Evolutionary conservation across 1,139 yeast genomes (phyloP), one percentile per base, ranked within the genome.

Genomic region (Pichia sp.): DNA sequence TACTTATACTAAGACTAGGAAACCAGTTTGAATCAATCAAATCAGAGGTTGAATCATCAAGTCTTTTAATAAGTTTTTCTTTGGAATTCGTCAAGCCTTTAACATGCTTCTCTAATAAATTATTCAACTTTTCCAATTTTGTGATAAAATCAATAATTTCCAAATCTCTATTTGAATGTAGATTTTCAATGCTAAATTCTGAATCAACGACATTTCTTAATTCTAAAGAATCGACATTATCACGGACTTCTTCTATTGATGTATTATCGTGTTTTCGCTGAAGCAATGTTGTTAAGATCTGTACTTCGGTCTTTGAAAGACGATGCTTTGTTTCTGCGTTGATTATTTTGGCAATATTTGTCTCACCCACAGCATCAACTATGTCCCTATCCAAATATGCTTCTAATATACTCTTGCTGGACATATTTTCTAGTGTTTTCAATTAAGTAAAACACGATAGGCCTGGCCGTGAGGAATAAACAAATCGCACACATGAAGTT

Each of bases 351-450:
- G 29, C 16, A 7, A 47, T n/a, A 3, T 24, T 27, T 12, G 29
- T 27, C 30, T 50, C 51, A 1, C 49, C 49, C 2, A 47, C 37
- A 8, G 40, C 53, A 16, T 50, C 50, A 6, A 37, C 24, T 6
- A 50, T 13, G 4, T 50, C 53, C 18, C 43, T 37, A 32, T 50
- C 53, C 23, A 50, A 34, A 35, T 50, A 50, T 7, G 34, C 24
- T 23, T 45, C 50, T 7, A 50, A 5, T 16, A 50, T 47, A 7
- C 38, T 46, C 29, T 39, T 45, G 16, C 53, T 50, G 7, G 40
- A n/a, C 52, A 49, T 49, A 1, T 13, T 9, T 8, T 15, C 6
- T n/a, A n/a, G n/a, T n/a, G n/a, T n/a, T n/a, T n/a, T n/a, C n/a
- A n/a, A n/a, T n/a, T n/a, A n/a, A n/a, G n/a, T n/a, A n/a, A n/a